Percentiles rank a stretch among this genome's conserved stretches.
Conservation (phyloP, 345 rosid species). For the Pelargonium nanum region DNA sequence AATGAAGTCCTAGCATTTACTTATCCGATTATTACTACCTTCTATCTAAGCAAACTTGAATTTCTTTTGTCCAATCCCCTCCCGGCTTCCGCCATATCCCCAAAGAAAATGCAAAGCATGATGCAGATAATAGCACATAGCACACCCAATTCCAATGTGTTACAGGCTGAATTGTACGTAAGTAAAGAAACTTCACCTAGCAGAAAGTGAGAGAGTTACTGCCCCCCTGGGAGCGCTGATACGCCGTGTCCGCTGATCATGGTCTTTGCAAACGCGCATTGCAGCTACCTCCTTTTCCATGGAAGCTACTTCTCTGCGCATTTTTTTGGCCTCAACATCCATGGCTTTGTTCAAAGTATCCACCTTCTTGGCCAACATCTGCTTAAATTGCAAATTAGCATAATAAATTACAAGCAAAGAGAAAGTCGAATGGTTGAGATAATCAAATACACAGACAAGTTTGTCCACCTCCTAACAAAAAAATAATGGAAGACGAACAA, state of each 20-base stretch:
- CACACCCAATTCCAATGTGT: not conserved
- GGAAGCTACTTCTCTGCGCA: slow-evolving; percentile 34
- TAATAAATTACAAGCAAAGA: not conserved
- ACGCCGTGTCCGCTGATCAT: slow-evolving; percentile 22
- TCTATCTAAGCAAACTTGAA: no score
- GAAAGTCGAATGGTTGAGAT: no score
- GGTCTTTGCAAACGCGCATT: slow-evolving; percentile 23
- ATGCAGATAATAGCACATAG: not conserved
- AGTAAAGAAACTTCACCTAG: slow-evolving; percentile 18
- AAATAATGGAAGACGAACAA: not conserved
- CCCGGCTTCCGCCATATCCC: no score
- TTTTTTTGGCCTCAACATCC: slow-evolving; percentile 36
- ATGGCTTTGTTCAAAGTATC: slow-evolving; percentile 34
- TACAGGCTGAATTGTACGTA: not conserved
- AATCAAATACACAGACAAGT: not conserved
- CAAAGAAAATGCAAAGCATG: not conserved
- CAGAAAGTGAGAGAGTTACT: slow-evolving; percentile 17
- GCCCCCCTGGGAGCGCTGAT: slow-evolving; percentile 28
- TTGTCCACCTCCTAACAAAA: not conserved
- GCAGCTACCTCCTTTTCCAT: slow-evolving; percentile 38
- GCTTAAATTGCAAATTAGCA: not conserved
- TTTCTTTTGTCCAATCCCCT: no score
- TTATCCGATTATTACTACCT: no score
- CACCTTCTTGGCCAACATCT: slow-evolving; percentile 43
- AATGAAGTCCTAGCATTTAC: no score